Conservation (phyloP, 1,284 basidiomycete genomes). For the Waitea zeae region DNA sequence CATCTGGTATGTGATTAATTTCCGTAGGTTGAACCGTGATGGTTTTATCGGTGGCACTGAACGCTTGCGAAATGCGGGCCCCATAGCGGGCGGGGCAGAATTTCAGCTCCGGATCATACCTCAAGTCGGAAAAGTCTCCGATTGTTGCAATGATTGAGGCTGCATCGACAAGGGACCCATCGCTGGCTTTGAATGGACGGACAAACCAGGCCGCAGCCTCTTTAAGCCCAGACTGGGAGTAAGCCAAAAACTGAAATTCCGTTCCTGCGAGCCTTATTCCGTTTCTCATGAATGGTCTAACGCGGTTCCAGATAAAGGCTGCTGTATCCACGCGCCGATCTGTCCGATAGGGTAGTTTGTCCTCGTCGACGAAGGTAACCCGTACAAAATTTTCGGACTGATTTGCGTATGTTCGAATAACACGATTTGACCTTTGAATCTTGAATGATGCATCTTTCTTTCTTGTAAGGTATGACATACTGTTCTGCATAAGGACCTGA, state of each 20-base stretch:
- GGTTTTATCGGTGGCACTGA: slow-evolving; percentile 51
- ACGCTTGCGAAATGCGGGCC: slow-evolving; percentile 53
- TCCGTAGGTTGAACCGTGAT: slow-evolving; percentile 34
- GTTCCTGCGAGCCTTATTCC: slow-evolving; percentile 32
- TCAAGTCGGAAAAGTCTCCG: too few relatives aligned
- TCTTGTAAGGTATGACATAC: too few relatives aligned
- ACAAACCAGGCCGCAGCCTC: slow-evolving; percentile 43
- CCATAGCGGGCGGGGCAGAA: slow-evolving; percentile 52
- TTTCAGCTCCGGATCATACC: too few relatives aligned
- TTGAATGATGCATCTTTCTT: too few relatives aligned
- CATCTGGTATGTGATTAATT: slow-evolving; percentile 26
- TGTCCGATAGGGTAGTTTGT: slow-evolving; percentile 25
- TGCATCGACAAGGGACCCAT: slow-evolving; percentile 27
- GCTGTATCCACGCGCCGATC: slow-evolving; percentile 31
- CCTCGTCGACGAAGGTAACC: slow-evolving; percentile 46
- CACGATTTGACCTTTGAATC: slow-evolving; percentile 53
- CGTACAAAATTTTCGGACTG: slow-evolving; percentile 42
- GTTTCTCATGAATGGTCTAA: slow-evolving; percentile 22
- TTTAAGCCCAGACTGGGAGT: slow-evolving; percentile 34
- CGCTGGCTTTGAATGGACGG: slow-evolving; percentile 25
- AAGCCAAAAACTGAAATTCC: slow-evolving; percentile 35
- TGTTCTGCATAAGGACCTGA: too few relatives aligned
- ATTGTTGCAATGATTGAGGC: slow-evolving; percentile 22
- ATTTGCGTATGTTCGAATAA: slow-evolving; percentile 31
- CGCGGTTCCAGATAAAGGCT: slow-evolving; percentile 23